Evolutionary conservation across 2,329 filamentous ascomycete genomes (phyloP).

Genomic region (Bipolaris gigantea): DNA sequence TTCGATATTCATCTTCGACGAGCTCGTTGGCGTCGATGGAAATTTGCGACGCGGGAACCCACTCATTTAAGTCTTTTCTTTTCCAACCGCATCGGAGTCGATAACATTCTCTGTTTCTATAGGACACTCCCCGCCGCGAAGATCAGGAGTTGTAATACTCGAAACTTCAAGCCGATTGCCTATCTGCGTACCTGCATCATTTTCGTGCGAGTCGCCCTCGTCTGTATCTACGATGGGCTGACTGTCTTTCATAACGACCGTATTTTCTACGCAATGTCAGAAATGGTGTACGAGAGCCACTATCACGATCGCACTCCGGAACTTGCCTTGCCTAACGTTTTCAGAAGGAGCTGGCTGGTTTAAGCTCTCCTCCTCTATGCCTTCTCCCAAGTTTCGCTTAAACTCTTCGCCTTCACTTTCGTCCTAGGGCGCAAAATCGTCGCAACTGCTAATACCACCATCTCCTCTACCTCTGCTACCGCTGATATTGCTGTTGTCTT

Average conservation of each 20-base stretch:
- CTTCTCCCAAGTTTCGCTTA: constrained; percentile 6
- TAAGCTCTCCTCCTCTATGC: constrained; percentile 9
- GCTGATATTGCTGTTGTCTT: constrained; percentile 12
- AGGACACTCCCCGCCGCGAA: constrained; percentile 5
- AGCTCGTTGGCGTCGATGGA: constrained; percentile 9
- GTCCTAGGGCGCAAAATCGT: constrained; percentile 2
- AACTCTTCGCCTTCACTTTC: constrained; percentile 3
- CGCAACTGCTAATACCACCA: constrained; percentile 6
- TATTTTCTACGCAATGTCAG: constrained; percentile 19
- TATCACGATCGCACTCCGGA: constrained; percentile 2
- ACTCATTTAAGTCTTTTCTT: constrained; percentile 11
- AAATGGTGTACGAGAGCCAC: constrained; percentile 11
- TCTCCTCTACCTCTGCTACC: constrained; percentile 4
- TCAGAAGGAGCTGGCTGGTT: constrained; percentile 12
- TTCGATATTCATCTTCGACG: constrained; percentile 11
- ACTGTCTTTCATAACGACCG: constrained; percentile 14
- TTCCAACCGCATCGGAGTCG: not conserved
- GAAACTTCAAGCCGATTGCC: constrained; percentile 7
- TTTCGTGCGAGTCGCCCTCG: constrained; percentile 8
- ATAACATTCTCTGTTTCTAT: constrained; percentile 3
- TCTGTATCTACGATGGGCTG: constrained; percentile 8
- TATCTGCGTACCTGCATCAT: constrained; percentile 9
- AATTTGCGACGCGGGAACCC: constrained; percentile 2
- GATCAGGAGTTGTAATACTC: constrained; percentile 5
- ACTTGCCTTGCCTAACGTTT: constrained; percentile 16